Percentiles rank a stretch among this genome's conserved stretches.
These are phyloP conservation scores for Geosmithia putterillii DNA, from an alignment of 2,329 filamentous ascomycete species.

Conservation along the genomic window DNA sequence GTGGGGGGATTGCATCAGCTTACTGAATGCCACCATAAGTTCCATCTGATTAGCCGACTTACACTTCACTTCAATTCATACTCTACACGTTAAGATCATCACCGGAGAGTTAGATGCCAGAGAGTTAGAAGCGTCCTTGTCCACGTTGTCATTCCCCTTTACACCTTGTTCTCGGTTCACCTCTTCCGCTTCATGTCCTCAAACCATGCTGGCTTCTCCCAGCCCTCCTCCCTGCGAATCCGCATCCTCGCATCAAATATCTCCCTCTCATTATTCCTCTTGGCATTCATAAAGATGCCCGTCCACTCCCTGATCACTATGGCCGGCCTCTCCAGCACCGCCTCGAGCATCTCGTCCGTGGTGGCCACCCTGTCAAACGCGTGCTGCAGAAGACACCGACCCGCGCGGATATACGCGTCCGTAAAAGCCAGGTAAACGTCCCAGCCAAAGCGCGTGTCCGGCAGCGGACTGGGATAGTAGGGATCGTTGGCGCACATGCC, in stretches of 20 bases:
- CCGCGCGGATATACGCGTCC: constrained; percentile 4
- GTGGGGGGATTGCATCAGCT: no score
- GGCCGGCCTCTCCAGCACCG: constrained; percentile 3
- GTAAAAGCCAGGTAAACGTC: constrained; percentile 4
- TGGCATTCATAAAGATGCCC: constrained; percentile 3
- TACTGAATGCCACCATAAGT: no score
- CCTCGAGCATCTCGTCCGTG: constrained; percentile 3
- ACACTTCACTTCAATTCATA: no score
- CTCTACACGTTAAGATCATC: no score
- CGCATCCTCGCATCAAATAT: constrained; percentile 2
- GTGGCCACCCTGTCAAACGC: constrained; percentile 5
- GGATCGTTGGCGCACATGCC: constrained; percentile 5
- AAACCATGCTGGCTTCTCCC: constrained; percentile 3
- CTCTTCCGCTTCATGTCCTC: no score
- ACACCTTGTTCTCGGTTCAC: no score
- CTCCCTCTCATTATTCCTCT: constrained; percentile 4
- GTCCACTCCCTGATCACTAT: constrained; percentile 4
- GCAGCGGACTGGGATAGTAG: constrained; percentile 3
- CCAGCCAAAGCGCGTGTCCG: constrained; percentile 6
- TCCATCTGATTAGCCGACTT: no score
- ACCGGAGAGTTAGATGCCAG: no score
- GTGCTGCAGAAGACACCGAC: constrained; percentile 2
- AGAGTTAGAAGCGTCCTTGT: no score
- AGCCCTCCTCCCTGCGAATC: constrained; percentile 3
- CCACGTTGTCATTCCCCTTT: no score